Percentiles rank a stretch among this genome's conserved stretches.
These are phyloP conservation scores for Arthrobotrys entomopaga DNA, from an alignment of 2,329 filamentous ascomycete species.

Conservation along the genomic window DNA sequence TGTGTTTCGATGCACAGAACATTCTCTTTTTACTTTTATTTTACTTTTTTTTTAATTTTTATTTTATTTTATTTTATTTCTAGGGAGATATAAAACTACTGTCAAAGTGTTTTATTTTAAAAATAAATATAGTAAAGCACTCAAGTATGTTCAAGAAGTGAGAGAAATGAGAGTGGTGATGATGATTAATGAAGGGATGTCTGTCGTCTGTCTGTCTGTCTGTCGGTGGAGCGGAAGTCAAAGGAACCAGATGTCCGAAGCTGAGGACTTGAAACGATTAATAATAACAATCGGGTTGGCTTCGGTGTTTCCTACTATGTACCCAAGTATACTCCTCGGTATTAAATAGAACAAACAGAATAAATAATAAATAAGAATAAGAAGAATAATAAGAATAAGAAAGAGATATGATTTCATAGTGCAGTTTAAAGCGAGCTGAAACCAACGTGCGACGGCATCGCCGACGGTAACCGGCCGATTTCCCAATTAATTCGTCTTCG, in stretches of 20 bases:
- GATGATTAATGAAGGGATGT: background rate
- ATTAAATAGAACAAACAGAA: background rate
- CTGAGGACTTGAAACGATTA: background rate
- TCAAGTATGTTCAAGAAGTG: background rate
- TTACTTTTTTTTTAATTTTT: constrained; percentile 31
- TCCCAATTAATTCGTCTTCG: too few species aligned
- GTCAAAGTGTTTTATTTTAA: constrained; percentile 1
- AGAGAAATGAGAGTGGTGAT: background rate
- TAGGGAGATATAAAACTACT: background rate
- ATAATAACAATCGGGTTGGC: background rate
- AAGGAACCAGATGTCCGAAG: too few species aligned
- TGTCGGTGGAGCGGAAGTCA: background rate
- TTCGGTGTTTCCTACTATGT: constrained; percentile 17
- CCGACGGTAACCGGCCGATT: constrained; percentile 32
- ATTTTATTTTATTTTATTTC: constrained; percentile 10
- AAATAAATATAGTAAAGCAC: background rate
- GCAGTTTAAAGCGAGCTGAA: background rate
- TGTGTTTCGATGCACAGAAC: constrained; percentile 54
- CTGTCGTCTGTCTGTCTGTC: background rate
- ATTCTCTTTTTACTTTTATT: constrained; percentile 21
- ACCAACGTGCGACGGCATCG: constrained; percentile 1
- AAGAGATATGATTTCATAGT: background rate
- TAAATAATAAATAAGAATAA: too few species aligned
- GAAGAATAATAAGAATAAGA: background rate
- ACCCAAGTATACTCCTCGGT: too few species aligned